Percentiles rank a stretch among this genome's conserved stretches.
Conservation (phyloP, 2,329 filamentous ascomycete species). For the Paecilomyces sp. region DNA sequence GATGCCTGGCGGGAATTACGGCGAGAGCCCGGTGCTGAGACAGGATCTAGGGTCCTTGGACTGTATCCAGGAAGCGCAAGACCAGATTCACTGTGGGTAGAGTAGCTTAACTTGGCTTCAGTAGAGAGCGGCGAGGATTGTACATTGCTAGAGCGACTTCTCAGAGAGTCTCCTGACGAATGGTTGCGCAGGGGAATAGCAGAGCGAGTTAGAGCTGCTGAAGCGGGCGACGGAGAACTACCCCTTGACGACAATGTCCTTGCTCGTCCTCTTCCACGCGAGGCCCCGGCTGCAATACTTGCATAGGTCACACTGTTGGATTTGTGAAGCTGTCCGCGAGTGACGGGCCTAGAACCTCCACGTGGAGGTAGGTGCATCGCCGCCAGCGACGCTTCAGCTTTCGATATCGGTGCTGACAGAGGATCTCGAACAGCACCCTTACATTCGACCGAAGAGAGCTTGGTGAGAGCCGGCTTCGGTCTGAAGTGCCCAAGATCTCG, state of each 20-base stretch:
- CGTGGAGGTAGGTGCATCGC: constrained; percentile 28
- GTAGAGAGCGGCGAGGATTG: constrained; percentile 25
- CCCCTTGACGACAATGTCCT: constrained; percentile 10
- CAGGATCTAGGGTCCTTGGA: constrained; percentile 12
- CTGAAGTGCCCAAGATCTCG: constrained; percentile 17
- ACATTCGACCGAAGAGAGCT: constrained; percentile 19
- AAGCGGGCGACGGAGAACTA: constrained; percentile 5
- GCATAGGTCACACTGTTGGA: constrained; percentile 29
- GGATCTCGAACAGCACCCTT: constrained; percentile 15
- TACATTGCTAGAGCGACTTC: constrained; percentile 15
- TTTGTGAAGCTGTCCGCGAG: constrained; percentile 7
- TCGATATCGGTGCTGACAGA: constrained; percentile 20
- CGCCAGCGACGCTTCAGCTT: constrained; percentile 31
- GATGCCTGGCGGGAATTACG: constrained; percentile 16
- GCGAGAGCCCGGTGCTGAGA: constrained; percentile 17
- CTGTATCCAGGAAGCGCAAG: constrained; percentile 12
- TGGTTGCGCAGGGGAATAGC: constrained; percentile 17
- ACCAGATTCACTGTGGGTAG: constrained; percentile 26
- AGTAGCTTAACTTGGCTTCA: constrained; percentile 17
- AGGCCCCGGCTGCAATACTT: constrained; percentile 19
- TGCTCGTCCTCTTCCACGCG: constrained; percentile 9
- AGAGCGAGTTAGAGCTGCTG: constrained; percentile 7
- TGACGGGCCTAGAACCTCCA: constrained; percentile 6
- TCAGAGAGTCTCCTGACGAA: constrained; percentile 23
- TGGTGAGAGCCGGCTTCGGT: constrained; percentile 13